phyloP scores from a whole-genome alignment of 2,329 filamentous ascomycete genomes.

The Myrmaecium sp. region DNA sequence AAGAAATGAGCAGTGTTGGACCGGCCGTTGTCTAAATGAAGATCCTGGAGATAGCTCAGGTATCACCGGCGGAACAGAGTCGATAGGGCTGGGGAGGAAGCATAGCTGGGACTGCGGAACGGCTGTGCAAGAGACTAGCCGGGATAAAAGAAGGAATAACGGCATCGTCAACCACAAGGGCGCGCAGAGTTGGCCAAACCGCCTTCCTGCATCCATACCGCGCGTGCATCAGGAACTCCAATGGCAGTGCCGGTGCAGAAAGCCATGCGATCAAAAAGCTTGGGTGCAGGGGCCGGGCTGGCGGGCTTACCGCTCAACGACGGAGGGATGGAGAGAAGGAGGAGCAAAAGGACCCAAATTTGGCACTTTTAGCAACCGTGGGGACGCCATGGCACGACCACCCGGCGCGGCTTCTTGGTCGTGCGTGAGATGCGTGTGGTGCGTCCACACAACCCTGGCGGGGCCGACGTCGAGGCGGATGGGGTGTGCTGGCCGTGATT shows the following conservation, averaged over 20 bases:
- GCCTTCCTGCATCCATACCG: constrained; percentile 8
- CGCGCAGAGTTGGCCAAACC: too few relatives aligned
- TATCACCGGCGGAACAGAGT: constrained; percentile 6
- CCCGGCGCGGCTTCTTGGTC: too few relatives aligned
- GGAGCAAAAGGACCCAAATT: constrained; percentile 15
- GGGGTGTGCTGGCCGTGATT: too few relatives aligned
- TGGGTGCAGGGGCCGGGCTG: constrained; percentile 18
- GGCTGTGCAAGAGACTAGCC: constrained; percentile 7
- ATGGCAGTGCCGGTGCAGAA: constrained; percentile 11
- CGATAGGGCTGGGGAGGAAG: constrained; percentile 6
- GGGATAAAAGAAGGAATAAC: constrained; percentile 9
- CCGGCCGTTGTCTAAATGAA: too few relatives aligned
- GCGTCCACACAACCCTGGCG: too few relatives aligned
- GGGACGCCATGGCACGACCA: too few relatives aligned
- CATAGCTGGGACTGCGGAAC: constrained; percentile 4
- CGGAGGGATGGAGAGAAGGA: constrained; percentile 13
- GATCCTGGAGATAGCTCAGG: constrained; percentile 6
- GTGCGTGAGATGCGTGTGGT: too few relatives aligned
- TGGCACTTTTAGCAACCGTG: too few relatives aligned
- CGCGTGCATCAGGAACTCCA: constrained; percentile 11
- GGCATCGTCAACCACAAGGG: too few relatives aligned
- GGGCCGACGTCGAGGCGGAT: too few relatives aligned
- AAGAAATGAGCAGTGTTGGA: too few relatives aligned
- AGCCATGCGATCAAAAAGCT: constrained; percentile 12
- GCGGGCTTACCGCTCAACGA: constrained; percentile 16